These are phyloP conservation scores for Metschnikowia sp. DNA, from an alignment of 805 yeast genomes.

Conservation along the genomic window DNA sequence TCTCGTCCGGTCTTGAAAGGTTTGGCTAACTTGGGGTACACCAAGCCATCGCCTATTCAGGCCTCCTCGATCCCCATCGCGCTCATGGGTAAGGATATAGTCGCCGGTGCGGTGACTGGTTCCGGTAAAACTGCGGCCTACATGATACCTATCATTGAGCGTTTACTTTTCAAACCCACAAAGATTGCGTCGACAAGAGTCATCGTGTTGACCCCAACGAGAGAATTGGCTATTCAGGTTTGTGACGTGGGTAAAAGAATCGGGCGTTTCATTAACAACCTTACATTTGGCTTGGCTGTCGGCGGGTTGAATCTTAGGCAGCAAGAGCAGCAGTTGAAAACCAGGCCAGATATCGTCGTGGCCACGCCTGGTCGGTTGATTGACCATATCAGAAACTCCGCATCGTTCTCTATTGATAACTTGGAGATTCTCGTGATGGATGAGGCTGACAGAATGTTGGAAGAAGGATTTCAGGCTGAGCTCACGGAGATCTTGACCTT, in stretches of 20 bases:
- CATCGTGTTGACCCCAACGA: conserved; percentile 88
- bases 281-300: conserved; percentile 92
- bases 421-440: conserved; percentile 92
- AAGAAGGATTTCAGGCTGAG: conserved; percentile 97
- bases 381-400: conserved; percentile 94
- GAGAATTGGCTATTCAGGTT: conserved; percentile 97
- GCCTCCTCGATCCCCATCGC: conserved; percentile 92
- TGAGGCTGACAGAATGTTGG: conserved; percentile 99
- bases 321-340: conserved; percentile 90
- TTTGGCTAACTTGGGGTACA: conserved; percentile 72
- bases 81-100: conserved; percentile 88
- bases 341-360: conserved; percentile 92
- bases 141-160: conserved; percentile 91
- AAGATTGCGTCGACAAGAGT: conserved; percentile 87
- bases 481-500: conserved; percentile 83
- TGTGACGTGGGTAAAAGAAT: conserved; percentile 87
- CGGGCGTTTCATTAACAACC: conserved; percentile 68
- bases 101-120: conserved; percentile 99
- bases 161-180: conserved; percentile 84
- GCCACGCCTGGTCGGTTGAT: conserved; percentile 99
- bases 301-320: conserved; percentile 96
- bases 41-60: conserved; percentile 93
- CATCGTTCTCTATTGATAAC: conserved; percentile 83
- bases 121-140: conserved; percentile 99
- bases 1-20: conserved; percentile 92